Percentiles rank a stretch among this genome's conserved stretches.
Evolutionary conservation across 2,329 filamentous ascomycete genomes (phyloP).

Genomic region (Trichophyton equinum): DNA sequence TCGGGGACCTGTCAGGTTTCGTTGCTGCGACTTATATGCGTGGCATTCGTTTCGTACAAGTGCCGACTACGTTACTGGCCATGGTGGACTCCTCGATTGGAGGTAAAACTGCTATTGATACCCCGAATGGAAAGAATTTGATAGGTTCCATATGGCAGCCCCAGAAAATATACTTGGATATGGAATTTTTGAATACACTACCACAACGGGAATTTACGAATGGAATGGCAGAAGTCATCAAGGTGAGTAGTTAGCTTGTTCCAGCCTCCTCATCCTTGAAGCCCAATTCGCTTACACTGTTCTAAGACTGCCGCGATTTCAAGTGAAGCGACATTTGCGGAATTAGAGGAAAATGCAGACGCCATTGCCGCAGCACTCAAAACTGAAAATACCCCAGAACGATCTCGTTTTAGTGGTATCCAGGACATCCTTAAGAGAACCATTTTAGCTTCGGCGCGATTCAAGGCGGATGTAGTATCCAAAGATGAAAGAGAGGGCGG

Average conservation of each 20-base stretch:
- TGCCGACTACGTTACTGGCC: slow-evolving; percentile 82
- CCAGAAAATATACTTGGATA: slow-evolving; percentile 82
- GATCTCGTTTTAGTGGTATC: slow-evolving; percentile 56
- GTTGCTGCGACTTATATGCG: slow-evolving; percentile 98
- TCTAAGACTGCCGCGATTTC: slow-evolving; percentile 83
- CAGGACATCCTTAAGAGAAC: slow-evolving; percentile 59
- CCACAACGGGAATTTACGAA: slow-evolving; percentile 92
- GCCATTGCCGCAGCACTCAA: slow-evolving; percentile 62
- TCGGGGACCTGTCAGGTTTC: slow-evolving; percentile 96
- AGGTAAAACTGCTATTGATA: slow-evolving; percentile 96
- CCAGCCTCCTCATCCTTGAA: not conserved
- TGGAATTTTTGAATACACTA: slow-evolving; percentile 80
- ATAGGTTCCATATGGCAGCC: slow-evolving; percentile 97
- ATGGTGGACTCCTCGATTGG: slow-evolving; percentile 99
- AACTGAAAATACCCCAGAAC: slow-evolving; percentile 43
- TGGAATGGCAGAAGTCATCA: slow-evolving; percentile 96
- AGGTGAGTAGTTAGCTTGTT: slow-evolving; percentile 32
- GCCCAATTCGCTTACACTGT: slow-evolving; percentile 13
- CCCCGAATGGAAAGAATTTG: slow-evolving; percentile 87
- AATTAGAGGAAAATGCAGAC: slow-evolving; percentile 69
- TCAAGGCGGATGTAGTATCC: slow-evolving; percentile 91
- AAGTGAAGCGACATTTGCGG: slow-evolving; percentile 72
- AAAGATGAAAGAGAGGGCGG: slow-evolving; percentile 90
- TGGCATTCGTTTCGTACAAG: slow-evolving; percentile 88
- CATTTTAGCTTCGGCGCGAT: slow-evolving; percentile 77